These are phyloP conservation scores for Calonectria henricotiae DNA, from an alignment of 2,329 filamentous ascomycete species.

Conservation along the genomic window DNA sequence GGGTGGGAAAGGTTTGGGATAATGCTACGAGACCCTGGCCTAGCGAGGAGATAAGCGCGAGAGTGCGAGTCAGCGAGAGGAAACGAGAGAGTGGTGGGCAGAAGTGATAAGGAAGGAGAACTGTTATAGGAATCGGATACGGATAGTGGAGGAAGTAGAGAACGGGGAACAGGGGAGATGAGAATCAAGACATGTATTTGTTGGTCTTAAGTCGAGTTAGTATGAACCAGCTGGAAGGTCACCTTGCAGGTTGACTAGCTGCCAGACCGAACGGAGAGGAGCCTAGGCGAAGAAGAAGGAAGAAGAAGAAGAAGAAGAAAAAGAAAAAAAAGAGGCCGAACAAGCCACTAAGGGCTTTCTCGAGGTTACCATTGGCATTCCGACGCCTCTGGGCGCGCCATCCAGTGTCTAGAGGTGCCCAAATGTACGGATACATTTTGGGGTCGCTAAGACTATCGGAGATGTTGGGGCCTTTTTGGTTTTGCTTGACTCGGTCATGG, in stretches of 20 bases:
- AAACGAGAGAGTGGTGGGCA: conserved; percentile 3
- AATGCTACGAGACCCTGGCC: conserved; percentile 27
- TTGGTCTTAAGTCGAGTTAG: conserved; percentile 20
- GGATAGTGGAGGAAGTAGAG: conserved; percentile 13
- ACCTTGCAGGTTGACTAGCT: conserved; percentile 6
- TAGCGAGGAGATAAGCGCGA: conserved; percentile 20
- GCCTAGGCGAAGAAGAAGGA: conserved; percentile 11
- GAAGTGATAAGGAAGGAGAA: conserved; percentile 2
- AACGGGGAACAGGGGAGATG: conserved; percentile 7
- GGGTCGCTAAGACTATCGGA: conserved; percentile 17
- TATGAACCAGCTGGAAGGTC: conserved; percentile 20
- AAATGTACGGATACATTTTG: conserved; percentile 8
- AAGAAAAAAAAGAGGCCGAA: conserved; percentile 44
- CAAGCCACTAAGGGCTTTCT: conserved; percentile 48
- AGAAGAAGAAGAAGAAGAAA: conserved; percentile 20
- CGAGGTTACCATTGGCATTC: conserved; percentile 45
- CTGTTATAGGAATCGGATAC: conserved; percentile 9
- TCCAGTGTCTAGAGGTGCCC: conserved; percentile 21
- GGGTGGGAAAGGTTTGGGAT: conserved; percentile 22
- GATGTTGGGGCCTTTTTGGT: not conserved
- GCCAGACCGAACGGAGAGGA: not conserved
- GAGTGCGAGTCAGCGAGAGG: not conserved
- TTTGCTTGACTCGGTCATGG: conserved; percentile 20
- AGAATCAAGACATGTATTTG: conserved; percentile 22
- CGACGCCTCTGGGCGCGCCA: conserved; percentile 36